A percentile compares a stretch with the other conserved stretches of the same genome.
These are phyloP conservation scores for Phyllostachys edulis DNA, from an alignment of 176 grass and related monocot species.

Conservation along the genomic window DNA sequence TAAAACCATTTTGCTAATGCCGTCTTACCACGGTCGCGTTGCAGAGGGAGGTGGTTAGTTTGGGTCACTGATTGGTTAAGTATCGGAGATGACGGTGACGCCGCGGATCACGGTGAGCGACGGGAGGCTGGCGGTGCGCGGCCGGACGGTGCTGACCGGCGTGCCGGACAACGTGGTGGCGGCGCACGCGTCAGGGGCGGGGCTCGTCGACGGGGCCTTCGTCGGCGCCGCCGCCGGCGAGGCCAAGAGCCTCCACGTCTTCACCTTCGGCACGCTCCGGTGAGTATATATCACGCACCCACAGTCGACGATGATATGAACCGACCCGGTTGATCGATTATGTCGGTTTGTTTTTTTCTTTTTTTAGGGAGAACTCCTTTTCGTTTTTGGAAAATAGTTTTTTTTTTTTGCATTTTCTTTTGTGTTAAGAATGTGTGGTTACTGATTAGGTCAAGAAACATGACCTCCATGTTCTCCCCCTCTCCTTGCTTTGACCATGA, in stretches of 20 bases:
- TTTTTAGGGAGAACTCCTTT: not conserved
- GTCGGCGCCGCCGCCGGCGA: slow-evolving; percentile 53
- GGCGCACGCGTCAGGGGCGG: slow-evolving; percentile 44
- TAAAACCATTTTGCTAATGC: not conserved
- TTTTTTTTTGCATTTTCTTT: not conserved
- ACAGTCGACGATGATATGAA: too few species aligned
- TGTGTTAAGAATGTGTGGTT: not conserved
- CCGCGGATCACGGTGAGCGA: slow-evolving; percentile 61
- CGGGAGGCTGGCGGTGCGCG: slow-evolving; percentile 55
- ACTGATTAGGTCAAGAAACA: too few species aligned
- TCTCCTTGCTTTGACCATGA: too few species aligned
- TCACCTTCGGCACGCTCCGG: slow-evolving; percentile 72
- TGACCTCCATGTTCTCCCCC: too few species aligned
- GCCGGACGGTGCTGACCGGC: slow-evolving; percentile 65
- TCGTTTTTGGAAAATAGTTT: not conserved
- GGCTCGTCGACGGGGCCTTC: slow-evolving; percentile 63
- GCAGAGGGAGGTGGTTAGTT: not conserved
- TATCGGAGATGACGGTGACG: slow-evolving; percentile 59
- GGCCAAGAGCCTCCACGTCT: slow-evolving; percentile 68
- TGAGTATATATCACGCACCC: not conserved
- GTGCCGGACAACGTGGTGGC: slow-evolving; percentile 60
- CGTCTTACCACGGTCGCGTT: not conserved
- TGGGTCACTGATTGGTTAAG: too few species aligned
- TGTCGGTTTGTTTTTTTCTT: not conserved
- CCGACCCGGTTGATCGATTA: not conserved